Evolutionary conservation across 176 grass and related monocot genomes (phyloP).

Genomic region (Zizania latifolia): DNA sequence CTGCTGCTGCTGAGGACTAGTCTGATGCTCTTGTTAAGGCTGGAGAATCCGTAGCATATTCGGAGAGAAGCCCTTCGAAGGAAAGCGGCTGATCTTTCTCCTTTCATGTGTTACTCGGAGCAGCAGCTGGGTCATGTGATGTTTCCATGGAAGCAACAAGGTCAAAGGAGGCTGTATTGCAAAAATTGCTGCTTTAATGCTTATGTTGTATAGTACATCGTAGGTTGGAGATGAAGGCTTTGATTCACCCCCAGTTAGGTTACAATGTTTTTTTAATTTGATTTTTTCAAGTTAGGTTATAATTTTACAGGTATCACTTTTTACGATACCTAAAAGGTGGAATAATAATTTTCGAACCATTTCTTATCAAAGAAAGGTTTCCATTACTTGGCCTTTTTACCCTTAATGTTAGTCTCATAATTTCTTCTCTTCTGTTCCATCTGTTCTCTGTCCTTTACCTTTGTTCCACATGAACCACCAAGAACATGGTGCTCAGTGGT

Average conservation of each 20-base stretch:
- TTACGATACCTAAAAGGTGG: too few species aligned
- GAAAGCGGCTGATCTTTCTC: neutral
- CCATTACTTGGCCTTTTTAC: too few species aligned
- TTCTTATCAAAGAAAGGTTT: too few species aligned
- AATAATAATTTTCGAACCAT: too few species aligned
- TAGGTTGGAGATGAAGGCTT: conserved; percentile 5
- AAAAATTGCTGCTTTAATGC: conserved; percentile 2
- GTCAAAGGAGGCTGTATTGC: neutral
- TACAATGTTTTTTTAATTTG: too few species aligned
- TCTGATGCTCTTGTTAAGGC: conserved; percentile 7
- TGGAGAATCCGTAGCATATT: conserved; percentile 25
- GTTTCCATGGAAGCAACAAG: neutral
- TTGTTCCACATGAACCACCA: neutral
- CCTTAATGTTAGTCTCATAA: conserved; percentile 3
- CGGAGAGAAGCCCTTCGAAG: neutral
- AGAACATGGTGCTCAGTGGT: conserved; percentile 11
- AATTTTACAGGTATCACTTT: too few species aligned
- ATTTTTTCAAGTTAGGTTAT: too few species aligned
- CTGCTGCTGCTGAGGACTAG: neutral
- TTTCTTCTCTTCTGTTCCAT: neutral
- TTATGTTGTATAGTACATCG: conserved; percentile 24
- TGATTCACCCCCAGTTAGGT: conserved; percentile 15
- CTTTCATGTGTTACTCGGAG: neutral
- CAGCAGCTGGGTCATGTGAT: neutral
- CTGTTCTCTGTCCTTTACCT: neutral